Conservation (phyloP, 2,329 filamentous ascomycete species). For the Clarireedia homoeocarpa region DNA sequence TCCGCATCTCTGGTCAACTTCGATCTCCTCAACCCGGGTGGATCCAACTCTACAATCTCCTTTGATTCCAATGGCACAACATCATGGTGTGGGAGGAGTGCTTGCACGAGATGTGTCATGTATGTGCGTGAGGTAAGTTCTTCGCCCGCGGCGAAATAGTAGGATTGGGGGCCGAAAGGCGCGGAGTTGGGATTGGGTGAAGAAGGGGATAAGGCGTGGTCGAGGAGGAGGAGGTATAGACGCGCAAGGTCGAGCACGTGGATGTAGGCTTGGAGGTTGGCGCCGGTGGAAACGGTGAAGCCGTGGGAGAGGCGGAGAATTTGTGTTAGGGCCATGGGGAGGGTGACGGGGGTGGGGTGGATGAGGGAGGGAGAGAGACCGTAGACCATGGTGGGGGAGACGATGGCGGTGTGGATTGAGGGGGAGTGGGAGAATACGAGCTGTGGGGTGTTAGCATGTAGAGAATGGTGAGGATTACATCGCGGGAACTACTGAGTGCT, state of each 20-base stretch:
- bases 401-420: slow-evolving; percentile 10
- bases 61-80: background rate
- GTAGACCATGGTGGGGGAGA: slow-evolving; percentile 13
- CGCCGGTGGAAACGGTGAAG: slow-evolving; percentile 8
- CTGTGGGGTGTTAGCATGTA: background rate
- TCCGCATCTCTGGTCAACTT: background rate
- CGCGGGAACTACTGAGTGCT: background rate
- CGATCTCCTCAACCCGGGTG: background rate
- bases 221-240: slow-evolving; percentile 9
- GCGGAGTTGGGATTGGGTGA: background rate
- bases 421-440: background rate
- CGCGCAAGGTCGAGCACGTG: slow-evolving; percentile 14
- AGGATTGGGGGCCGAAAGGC: slow-evolving; percentile 9
- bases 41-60: background rate
- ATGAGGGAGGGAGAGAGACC: slow-evolving; percentile 11
- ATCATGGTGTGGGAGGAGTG: background rate
- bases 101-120: slow-evolving; percentile 1
- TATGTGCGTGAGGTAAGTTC: slow-evolving; percentile 4
- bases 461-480: too few relatives aligned
- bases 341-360: slow-evolving; percentile 11
- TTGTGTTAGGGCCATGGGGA: background rate
- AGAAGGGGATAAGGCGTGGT: slow-evolving; percentile 1
- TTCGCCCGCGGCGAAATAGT: slow-evolving; percentile 11
- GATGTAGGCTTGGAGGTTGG: slow-evolving; percentile 10
- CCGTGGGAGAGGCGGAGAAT: slow-evolving; percentile 1